Base-by-base conservation (phyloP, 2,329 filamentous ascomycete genomes). In the Zasmidium cellare region DNA sequence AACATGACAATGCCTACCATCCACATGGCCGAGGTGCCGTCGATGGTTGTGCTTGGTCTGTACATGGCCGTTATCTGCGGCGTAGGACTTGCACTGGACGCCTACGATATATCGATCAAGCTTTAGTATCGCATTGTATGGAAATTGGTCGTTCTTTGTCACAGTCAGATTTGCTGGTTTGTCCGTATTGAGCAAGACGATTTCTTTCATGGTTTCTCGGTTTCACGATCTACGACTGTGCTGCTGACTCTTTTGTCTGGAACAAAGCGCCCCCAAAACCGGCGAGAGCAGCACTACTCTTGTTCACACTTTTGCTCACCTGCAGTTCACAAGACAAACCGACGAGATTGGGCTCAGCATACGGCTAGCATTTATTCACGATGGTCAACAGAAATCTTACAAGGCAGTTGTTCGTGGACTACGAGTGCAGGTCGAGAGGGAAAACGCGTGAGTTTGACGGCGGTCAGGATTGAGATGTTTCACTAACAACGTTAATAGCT, bases 1-100 rank as follows among this genome's bases (percentile, higher is more conserved):
- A 99, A 99, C 72, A 80, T 99, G 81, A 90, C 87, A 3, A 75
- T 97, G 55, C 87, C 88, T 41, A 99, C 94, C 2, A 76, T 97
- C 63, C 83, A 93, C 71, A 85, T 89, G 62, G 81, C 80, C 3
- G 83, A 84, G 9, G 67, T 82, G 2, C 73, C 78, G 56, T 85
- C 92, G 0, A 90, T 96, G 85, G 86, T 74, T 0, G 85, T 97
- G 31, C 74, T 99, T 62, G 74, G 91, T 20, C 84, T 74, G 3
- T 97, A 97, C 74, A 87, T 87, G 51, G 82, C 78, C 1, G 76
- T 81, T 0, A 60, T 97, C 46, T 88, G 90, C 0, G 83, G 75
- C 0, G 71, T 90, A 50, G 93, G 91, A 1, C 75, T 93, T 14
- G 78, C 72, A 1, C 72, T 93, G 61, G 88, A 93, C 72, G 67